phyloP scores from a whole-genome alignment of 1,284 basidiomycete species.

The Puccinia novopanici region DNA sequence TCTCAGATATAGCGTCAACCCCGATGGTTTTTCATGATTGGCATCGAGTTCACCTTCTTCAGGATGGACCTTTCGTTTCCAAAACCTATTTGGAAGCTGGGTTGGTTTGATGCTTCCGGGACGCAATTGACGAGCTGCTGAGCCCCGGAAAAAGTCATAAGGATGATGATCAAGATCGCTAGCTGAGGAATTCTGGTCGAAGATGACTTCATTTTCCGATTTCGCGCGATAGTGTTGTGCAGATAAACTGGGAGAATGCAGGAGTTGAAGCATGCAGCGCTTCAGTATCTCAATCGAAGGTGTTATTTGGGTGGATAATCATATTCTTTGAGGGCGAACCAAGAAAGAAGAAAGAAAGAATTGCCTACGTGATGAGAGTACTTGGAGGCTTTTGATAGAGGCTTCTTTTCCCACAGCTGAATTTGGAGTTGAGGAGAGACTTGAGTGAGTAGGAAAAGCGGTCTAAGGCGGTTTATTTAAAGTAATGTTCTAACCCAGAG shows the following conservation, averaged over 20 bases:
- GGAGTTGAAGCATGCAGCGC: neutral
- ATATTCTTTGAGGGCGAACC: neutral
- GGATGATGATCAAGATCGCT: neutral
- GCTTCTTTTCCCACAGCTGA: neutral
- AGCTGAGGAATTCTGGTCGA: neutral
- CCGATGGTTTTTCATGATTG: neutral
- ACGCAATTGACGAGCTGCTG: conserved; percentile 9
- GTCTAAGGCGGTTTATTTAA: neutral
- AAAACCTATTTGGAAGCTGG: conserved; percentile 2
- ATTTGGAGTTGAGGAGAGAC: neutral
- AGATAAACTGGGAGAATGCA: neutral
- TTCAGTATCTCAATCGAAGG: neutral
- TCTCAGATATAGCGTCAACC: neutral
- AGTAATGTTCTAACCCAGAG: neutral
- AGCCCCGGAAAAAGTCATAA: neutral
- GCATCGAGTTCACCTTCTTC: neutral
- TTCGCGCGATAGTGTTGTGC: neutral
- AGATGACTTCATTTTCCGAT: conserved; percentile 3
- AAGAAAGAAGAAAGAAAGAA: neutral
- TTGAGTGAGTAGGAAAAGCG: neutral
- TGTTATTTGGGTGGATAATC: neutral
- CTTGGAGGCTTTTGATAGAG: neutral
- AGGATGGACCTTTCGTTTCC: conserved; percentile 4
- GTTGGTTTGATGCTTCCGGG: neutral
- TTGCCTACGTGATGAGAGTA: neutral